Evolutionary conservation across 2,329 filamentous ascomycete species (phyloP).

Genomic region (Leptographium wingfieldii): DNA sequence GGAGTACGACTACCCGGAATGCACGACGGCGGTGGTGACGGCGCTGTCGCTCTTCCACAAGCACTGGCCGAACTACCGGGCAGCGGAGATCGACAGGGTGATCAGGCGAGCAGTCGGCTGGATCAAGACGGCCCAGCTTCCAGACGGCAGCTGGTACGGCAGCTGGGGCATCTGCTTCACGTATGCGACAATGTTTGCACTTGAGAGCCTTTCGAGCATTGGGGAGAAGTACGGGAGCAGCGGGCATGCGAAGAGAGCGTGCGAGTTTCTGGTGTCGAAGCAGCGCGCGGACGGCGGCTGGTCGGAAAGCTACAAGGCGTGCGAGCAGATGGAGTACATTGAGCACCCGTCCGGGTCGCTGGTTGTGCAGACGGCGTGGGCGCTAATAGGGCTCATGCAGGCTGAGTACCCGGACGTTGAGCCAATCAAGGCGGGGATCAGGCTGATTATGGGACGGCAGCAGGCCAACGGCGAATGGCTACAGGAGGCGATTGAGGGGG

Average conservation of each 20-base stretch:
- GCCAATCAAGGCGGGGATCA: slow-evolving; percentile 60
- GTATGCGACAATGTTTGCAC: slow-evolving; percentile 91
- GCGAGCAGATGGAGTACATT: slow-evolving; percentile 61
- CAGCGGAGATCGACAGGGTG: slow-evolving; percentile 60
- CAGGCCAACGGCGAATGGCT: slow-evolving; percentile 85
- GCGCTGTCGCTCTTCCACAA: slow-evolving; percentile 71
- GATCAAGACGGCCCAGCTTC: slow-evolving; percentile 65
- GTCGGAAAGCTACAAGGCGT: slow-evolving; percentile 87
- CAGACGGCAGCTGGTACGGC: slow-evolving; percentile 93
- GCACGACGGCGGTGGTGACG: slow-evolving; percentile 88
- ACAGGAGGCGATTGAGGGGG: slow-evolving; percentile 91
- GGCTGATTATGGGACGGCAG: slow-evolving; percentile 75
- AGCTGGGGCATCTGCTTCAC: slow-evolving; percentile 98
- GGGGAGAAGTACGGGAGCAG: slow-evolving; percentile 74
- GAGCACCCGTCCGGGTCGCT: slow-evolving; percentile 68
- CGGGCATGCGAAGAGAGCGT: slow-evolving; percentile 57
- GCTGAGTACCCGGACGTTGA: slow-evolving; percentile 66
- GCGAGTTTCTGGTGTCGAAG: slow-evolving; percentile 72
- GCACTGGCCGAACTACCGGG: slow-evolving; percentile 69
- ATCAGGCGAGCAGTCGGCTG: slow-evolving; percentile 64
- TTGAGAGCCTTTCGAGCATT: slow-evolving; percentile 70
- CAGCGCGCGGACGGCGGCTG: slow-evolving; percentile 87
- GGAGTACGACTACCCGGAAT: slow-evolving; percentile 96
- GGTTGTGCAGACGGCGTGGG: slow-evolving; percentile 93
- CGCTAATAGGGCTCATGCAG: slow-evolving; percentile 67